Conservation (phyloP, 441 rosid genomes). For the Jatropha podagrica region DNA sequence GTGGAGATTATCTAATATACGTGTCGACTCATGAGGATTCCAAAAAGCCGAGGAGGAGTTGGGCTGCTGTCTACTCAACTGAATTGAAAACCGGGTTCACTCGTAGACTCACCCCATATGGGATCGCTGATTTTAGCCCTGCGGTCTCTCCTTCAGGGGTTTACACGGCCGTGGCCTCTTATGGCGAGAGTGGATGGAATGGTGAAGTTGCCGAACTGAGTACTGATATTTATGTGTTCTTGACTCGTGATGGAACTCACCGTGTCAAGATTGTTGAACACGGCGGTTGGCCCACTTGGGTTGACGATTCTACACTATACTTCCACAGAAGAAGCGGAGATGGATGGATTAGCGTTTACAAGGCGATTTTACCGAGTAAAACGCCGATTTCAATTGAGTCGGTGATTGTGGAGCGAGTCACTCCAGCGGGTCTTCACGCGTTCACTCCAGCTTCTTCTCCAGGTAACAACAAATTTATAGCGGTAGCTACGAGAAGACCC, state of each 20-base stretch:
- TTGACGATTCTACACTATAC: slow-evolving; percentile 65
- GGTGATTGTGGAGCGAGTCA: slow-evolving; percentile 57
- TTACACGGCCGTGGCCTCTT: slow-evolving; percentile 78
- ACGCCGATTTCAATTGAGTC: slow-evolving; percentile 38
- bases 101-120: slow-evolving; percentile 63
- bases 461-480: slow-evolving; percentile 70
- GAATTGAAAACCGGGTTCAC: slow-evolving; percentile 61
- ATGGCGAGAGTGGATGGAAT: slow-evolving; percentile 66
- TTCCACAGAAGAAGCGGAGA: slow-evolving; percentile 73
- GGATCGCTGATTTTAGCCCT: slow-evolving; percentile 85
- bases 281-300: slow-evolving; percentile 97
- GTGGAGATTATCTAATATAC: slow-evolving; percentile 56
- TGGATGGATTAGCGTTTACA: slow-evolving; percentile 78
- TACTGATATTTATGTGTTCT: slow-evolving; percentile 69
- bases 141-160: slow-evolving; percentile 76
- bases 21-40: slow-evolving; percentile 81
- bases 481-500: slow-evolving; percentile 74
- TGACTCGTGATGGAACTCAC: slow-evolving; percentile 64
- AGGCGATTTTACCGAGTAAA: slow-evolving; percentile 42
- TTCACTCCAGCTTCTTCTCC: slow-evolving; percentile 93
- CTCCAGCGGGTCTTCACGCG: slow-evolving; percentile 80
- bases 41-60: slow-evolving; percentile 62
- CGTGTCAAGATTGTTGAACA: slow-evolving; percentile 74
- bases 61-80: slow-evolving; percentile 84
- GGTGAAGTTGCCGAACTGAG: slow-evolving; percentile 80